A percentile compares a stretch with the other conserved stretches of the same genome.
Evolutionary conservation across 2,329 filamentous ascomycete genomes (phyloP).

Genomic region (Coniochaeta pulveracea): DNA sequence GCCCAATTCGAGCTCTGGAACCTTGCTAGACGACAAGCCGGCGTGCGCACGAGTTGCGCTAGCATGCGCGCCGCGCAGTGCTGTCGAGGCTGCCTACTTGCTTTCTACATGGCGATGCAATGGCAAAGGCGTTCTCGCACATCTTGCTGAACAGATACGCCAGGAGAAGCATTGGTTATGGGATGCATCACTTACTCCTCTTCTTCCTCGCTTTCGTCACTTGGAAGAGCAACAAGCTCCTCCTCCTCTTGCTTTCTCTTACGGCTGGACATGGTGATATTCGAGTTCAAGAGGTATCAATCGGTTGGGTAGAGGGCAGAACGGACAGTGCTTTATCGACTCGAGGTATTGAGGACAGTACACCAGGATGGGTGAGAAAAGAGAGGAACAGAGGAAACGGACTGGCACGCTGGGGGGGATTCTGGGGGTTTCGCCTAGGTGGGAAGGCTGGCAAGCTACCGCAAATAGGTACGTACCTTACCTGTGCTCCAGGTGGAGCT

Average conservation of each 20-base stretch:
- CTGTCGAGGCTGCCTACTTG: too few relatives aligned
- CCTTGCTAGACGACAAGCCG: too few relatives aligned
- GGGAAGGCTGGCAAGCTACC: constrained; percentile 13
- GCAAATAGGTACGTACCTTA: constrained; percentile 17
- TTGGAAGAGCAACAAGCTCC: constrained; percentile 42
- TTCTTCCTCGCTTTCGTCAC: constrained; percentile 38
- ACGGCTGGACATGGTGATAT: constrained; percentile 31
- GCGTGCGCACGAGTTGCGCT: too few relatives aligned
- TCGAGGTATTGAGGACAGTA: too few relatives aligned
- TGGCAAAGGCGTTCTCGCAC: too few relatives aligned
- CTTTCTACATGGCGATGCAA: too few relatives aligned
- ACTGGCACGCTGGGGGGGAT: constrained; percentile 13
- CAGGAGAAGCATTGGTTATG: too few relatives aligned
- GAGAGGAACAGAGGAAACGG: constrained; percentile 13
- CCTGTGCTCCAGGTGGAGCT: constrained; percentile 6
- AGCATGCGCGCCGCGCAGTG: too few relatives aligned
- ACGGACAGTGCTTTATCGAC: constrained; percentile 3
- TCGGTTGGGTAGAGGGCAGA: constrained; percentile 10
- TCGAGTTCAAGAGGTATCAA: constrained; percentile 12
- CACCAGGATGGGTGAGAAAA: constrained; percentile 7
- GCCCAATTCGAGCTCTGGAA: too few relatives aligned
- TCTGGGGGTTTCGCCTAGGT: constrained; percentile 13
- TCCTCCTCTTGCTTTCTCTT: constrained; percentile 45
- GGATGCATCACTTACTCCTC: constrained; percentile 47
- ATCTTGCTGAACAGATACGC: too few relatives aligned